These are phyloP conservation scores for Tricholoma furcatifolium DNA, from an alignment of 768 basidiomycete genomes.

Conservation along the genomic window DNA sequence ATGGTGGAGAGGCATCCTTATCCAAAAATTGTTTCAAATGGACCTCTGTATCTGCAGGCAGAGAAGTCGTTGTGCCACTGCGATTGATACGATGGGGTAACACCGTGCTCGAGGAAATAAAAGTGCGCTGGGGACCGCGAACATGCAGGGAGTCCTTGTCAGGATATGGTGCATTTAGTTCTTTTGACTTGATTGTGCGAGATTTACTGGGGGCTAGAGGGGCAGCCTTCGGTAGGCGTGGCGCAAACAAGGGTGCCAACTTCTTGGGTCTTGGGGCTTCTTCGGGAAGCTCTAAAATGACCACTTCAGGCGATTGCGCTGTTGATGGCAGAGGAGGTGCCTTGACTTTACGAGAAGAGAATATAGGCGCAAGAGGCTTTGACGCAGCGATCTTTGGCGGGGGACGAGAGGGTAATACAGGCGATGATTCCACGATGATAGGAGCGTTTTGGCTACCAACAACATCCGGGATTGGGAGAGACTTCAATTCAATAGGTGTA, in stretches of 20 bases:
- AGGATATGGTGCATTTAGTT: slow-evolving; percentile 44
- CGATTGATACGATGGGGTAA: slow-evolving; percentile 9
- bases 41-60: background rate
- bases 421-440: slow-evolving; percentile 44
- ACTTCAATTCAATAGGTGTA: background rate
- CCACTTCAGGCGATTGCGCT: slow-evolving; percentile 3
- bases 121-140: slow-evolving; percentile 52
- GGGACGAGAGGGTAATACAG: slow-evolving; percentile 24
- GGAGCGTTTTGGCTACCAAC: slow-evolving; percentile 38
- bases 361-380: slow-evolving; percentile 44
- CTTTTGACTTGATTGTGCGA: background rate
- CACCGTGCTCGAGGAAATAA: slow-evolving; percentile 16
- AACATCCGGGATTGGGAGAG: slow-evolving; percentile 3
- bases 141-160: slow-evolving; percentile 54
- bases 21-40: background rate
- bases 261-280: slow-evolving; percentile 3
- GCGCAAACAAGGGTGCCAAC: background rate
- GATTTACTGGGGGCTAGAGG: background rate
- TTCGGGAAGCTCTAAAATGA: slow-evolving; percentile 2
- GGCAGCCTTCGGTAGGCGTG: background rate
- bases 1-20: background rate
- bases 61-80: background rate
- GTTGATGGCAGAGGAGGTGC: background rate
- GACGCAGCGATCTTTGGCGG: slow-evolving; percentile 14
- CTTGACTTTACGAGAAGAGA: slow-evolving; percentile 32